These are phyloP conservation scores for Medicago arabica DNA, from an alignment of 306 rosid species.

Conservation along the genomic window DNA sequence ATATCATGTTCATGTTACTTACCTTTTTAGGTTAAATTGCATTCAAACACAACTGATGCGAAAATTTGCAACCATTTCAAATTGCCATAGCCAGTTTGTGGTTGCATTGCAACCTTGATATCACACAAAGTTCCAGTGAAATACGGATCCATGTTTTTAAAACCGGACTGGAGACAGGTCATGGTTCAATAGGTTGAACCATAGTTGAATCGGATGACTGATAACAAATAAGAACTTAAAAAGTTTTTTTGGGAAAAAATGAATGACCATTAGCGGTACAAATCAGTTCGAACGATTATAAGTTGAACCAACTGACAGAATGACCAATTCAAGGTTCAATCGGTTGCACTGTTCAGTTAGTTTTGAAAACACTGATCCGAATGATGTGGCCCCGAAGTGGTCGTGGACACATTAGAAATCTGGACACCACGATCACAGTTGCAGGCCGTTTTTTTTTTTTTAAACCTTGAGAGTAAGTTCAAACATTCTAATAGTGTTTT, in stretches of 20 bases:
- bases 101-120: background rate
- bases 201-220: background rate
- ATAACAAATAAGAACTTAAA: background rate
- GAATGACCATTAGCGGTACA: background rate
- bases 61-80: background rate
- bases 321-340: background rate
- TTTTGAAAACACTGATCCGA: background rate
- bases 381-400: background rate
- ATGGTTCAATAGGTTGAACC: background rate
- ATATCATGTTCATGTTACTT: background rate
- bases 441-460: background rate
- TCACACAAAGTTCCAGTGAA: background rate
- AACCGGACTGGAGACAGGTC: background rate
- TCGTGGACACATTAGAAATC: background rate
- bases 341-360: background rate
- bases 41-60: background rate
- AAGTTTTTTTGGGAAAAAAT: background rate
- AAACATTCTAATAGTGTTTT: conserved; percentile 25
- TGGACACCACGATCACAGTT: background rate
- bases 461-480: background rate
- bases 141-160: background rate
- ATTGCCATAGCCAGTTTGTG: background rate
- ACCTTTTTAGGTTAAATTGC: background rate
- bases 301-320: background rate
- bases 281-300: too few species aligned